A percentile compares a stretch with the other conserved stretches of the same genome.
phyloP scores from a whole-genome alignment of 2,329 filamentous ascomycete species.

The Nigrospora sphaerica region DNA sequence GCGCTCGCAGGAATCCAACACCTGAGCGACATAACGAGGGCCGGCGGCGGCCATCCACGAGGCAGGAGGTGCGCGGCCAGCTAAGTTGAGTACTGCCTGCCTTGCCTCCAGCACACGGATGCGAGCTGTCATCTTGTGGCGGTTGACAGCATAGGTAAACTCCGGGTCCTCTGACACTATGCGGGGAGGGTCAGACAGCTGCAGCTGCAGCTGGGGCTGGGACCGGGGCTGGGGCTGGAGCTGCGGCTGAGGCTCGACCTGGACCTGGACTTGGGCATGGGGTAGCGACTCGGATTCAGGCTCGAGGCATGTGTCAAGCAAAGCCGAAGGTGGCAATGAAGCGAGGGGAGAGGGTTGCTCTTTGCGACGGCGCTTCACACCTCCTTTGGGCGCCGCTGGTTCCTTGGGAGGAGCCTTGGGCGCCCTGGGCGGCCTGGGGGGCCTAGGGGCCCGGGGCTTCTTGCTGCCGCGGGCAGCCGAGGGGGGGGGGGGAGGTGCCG shows the following conservation, averaged over 20 bases:
- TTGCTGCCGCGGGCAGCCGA: too few relatives aligned
- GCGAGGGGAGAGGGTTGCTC: too few relatives aligned
- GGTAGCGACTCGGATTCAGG: neutral
- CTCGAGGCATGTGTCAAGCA: too few relatives aligned
- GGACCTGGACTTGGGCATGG: neutral
- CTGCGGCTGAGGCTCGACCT: neutral
- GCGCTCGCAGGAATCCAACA: neutral
- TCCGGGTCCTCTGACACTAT: neutral
- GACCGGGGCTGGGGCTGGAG: neutral
- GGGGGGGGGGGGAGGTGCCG: too few relatives aligned
- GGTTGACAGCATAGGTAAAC: neutral
- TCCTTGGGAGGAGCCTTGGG: too few relatives aligned
- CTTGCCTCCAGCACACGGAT: slow-evolving; percentile 1
- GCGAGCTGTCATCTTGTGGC: slow-evolving; percentile 1
- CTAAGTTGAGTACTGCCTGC: neutral
- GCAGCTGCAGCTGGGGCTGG: neutral
- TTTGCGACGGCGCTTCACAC: too few relatives aligned
- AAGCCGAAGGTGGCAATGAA: too few relatives aligned
- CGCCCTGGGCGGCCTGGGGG: too few relatives aligned
- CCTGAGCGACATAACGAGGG: neutral
- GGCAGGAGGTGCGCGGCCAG: neutral
- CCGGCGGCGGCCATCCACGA: neutral
- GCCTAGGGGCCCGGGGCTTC: too few relatives aligned
- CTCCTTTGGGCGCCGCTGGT: too few relatives aligned
- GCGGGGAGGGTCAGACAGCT: neutral